Conservation (phyloP, 2,329 filamentous ascomycete genomes). For the Pseudogymnoascus sp. region DNA sequence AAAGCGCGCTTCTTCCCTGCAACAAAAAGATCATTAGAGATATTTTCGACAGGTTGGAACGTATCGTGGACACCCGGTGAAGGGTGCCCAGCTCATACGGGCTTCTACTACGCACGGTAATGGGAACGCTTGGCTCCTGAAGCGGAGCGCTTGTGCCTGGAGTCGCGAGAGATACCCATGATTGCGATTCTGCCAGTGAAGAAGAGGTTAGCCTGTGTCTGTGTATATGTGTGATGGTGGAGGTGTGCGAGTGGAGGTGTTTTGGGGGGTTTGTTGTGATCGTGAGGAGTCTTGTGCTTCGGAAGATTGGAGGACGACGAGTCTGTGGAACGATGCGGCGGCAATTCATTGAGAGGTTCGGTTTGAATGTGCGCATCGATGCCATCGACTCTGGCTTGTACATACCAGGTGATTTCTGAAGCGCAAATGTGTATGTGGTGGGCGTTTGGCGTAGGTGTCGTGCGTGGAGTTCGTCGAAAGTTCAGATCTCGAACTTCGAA, state of each 20-base stretch:
- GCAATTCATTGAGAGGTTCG: neutral
- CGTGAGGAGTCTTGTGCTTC: neutral
- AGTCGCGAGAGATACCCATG: constrained; percentile 99
- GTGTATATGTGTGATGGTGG: neutral
- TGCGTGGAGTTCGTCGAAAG: constrained; percentile 3
- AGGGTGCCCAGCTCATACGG: constrained; percentile 50
- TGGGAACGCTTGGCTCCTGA: constrained; percentile 95
- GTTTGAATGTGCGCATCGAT: constrained; percentile 2
- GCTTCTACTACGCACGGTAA: constrained; percentile 74
- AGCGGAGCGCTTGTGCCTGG: constrained; percentile 99
- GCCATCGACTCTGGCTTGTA: constrained; percentile 9
- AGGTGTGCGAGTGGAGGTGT: neutral
- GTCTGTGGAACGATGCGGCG: neutral
- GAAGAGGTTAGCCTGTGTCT: constrained; percentile 24
- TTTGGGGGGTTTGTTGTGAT: neutral
- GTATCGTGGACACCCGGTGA: constrained; percentile 36
- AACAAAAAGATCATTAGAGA: constrained; percentile 39
- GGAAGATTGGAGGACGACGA: neutral
- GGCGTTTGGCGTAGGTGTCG: constrained; percentile 11
- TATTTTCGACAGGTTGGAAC: constrained; percentile 59
- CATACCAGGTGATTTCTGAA: constrained; percentile 11
- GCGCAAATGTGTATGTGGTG: constrained; percentile 9
- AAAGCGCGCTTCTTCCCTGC: constrained; percentile 94
- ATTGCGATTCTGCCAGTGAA: constrained; percentile 59
- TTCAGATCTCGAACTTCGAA: constrained; percentile 9